Conservation (phyloP, 2,329 filamentous ascomycete species). For the Aureobasidium zeae region DNA sequence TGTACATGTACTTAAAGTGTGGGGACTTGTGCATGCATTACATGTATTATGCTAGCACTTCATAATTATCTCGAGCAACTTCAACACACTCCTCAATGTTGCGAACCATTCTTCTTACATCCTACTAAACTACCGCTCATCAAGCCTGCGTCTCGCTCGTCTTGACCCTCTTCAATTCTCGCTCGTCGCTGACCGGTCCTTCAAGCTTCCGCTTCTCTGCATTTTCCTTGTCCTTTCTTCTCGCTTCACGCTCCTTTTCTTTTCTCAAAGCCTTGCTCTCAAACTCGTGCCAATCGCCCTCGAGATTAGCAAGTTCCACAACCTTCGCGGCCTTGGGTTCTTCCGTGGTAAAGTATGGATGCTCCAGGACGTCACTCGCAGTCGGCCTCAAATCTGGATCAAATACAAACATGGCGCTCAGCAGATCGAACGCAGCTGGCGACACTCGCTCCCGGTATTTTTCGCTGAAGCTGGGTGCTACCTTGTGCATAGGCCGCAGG, state of each 20-base stretch:
- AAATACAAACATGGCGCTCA: slow-evolving; percentile 78
- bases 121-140: background rate
- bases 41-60: too few relatives aligned
- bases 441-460: slow-evolving; percentile 72
- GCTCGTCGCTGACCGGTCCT: slow-evolving; percentile 1
- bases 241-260: slow-evolving; percentile 64
- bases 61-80: too few relatives aligned
- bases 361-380: slow-evolving; percentile 72
- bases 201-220: slow-evolving; percentile 40
- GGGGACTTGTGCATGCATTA: too few relatives aligned
- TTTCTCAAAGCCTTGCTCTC: slow-evolving; percentile 91
- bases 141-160: slow-evolving; percentile 6
- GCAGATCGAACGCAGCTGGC: slow-evolving; percentile 70
- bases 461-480: slow-evolving; percentile 67
- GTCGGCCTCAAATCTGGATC: slow-evolving; percentile 77
- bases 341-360: slow-evolving; percentile 81
- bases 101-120: background rate
- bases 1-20: too few relatives aligned
- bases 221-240: slow-evolving; percentile 37
- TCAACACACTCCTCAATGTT: background rate
- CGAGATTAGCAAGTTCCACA: slow-evolving; percentile 68
- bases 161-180: slow-evolving; percentile 11
- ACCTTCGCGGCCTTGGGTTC: slow-evolving; percentile 69
- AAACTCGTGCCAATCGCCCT: slow-evolving; percentile 98
- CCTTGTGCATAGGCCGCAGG: slow-evolving; percentile 65